Conservation (phyloP, 768 basidiomycete genomes). For the Tricholoma hemisulphureum region DNA sequence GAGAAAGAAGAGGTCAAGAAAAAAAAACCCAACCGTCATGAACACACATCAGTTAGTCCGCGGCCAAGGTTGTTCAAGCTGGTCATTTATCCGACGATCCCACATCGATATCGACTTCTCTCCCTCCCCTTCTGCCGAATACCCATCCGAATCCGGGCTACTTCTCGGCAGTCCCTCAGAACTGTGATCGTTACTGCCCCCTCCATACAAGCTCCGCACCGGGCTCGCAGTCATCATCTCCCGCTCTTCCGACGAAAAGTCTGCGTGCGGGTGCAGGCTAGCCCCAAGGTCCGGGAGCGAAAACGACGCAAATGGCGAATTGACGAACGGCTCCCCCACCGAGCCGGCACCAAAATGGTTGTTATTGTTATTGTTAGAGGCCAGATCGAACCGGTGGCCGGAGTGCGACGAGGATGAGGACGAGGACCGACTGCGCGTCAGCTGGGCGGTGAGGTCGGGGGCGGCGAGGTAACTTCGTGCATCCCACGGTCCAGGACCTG, state of each 20-base stretch:
- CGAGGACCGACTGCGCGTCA: constrained; percentile 21
- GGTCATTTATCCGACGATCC: neutral
- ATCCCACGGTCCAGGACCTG: neutral
- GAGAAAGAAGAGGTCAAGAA: neutral
- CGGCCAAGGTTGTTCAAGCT: neutral
- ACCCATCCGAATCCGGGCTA: neutral
- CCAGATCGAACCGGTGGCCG: constrained; percentile 15
- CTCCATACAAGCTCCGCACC: neutral
- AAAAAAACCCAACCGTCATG: too few relatives aligned
- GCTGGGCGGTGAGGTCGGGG: constrained; percentile 5
- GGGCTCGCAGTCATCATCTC: neutral
- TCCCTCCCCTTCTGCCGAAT: neutral
- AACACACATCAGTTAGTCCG: neutral
- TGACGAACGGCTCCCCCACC: constrained; percentile 9
- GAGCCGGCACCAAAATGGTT: constrained; percentile 3
- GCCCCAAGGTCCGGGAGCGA: constrained; percentile 18
- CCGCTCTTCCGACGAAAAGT: neutral
- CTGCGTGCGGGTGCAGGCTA: constrained; percentile 10
- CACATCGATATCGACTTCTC: neutral
- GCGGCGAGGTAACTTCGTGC: neutral
- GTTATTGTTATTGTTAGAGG: neutral
- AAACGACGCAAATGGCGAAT: constrained; percentile 3
- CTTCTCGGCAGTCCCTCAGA: neutral
- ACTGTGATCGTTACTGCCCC: neutral
- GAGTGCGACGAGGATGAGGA: constrained; percentile 32